These are phyloP conservation scores for Trebouxia sp. DNA, from an alignment of 139 green algal species.

Conservation along the genomic window DNA sequence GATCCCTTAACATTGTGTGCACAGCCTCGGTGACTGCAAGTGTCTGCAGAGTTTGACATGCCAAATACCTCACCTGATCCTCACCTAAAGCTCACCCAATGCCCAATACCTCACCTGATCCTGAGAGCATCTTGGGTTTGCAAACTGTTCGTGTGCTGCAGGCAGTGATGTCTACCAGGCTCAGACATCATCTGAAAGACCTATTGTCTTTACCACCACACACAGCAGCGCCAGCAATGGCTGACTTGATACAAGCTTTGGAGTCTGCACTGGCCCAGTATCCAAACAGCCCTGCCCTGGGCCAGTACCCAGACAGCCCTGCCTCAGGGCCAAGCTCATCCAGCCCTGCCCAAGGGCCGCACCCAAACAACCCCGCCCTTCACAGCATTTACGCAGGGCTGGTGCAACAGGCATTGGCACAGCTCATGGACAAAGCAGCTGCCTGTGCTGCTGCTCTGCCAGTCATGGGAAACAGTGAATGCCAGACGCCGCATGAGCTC, in stretches of 20 bases:
- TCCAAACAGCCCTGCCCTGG: not conserved
- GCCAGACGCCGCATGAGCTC: not conserved
- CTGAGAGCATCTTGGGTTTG: too few relatives aligned
- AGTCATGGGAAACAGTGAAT: not conserved
- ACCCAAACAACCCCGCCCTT: not conserved
- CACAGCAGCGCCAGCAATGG: not conserved
- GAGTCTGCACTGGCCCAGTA: not conserved
- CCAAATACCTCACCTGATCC: too few relatives aligned
- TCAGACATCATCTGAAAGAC: not conserved
- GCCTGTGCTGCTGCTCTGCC: not conserved
- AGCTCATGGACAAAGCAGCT: not conserved
- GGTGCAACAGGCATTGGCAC: not conserved
- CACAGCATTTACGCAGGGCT: not conserved
- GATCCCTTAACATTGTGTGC: too few relatives aligned
- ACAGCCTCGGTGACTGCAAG: too few relatives aligned
- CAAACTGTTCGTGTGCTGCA: too few relatives aligned
- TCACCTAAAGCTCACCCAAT: too few relatives aligned
- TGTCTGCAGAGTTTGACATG: too few relatives aligned
- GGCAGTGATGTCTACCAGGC: not conserved
- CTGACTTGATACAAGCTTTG: not conserved
- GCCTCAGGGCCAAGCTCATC: too few relatives aligned
- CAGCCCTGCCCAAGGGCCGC: not conserved
- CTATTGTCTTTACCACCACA: not conserved
- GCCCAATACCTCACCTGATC: too few relatives aligned
- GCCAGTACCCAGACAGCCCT: not conserved